Evolutionary conservation across 306 rosid genomes (phyloP), one percentile per base, ranked within the genome.

Genomic region (Casuarina glauca): DNA sequence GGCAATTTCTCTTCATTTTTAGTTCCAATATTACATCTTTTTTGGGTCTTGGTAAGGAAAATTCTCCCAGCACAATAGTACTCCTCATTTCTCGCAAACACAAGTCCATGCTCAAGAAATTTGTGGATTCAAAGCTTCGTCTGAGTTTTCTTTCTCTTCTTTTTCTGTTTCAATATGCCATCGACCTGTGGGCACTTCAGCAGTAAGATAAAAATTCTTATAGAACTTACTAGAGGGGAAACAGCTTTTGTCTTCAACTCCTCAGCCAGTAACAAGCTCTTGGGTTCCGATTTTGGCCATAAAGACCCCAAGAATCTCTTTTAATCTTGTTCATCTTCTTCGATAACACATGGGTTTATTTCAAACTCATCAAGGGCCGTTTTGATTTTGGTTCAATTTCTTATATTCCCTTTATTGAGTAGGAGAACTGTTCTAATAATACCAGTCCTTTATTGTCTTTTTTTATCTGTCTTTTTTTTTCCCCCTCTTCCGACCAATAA

Each of bases 131-230:
- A 60, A 87, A 72, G 80, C 74, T 85, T 78, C 73, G 82, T 66
- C 80, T 58, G 46, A 32, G 51, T 76, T 74, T 39, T 2, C 7
- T 52, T 69, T 52, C 64, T 79, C 77, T 81, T 58, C 68, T 46
- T 41, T 17, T 42, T 42, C 26, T 51, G 52, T 85, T 76, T 54
- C 76, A 20, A 32, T 74, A 76, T 76, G 85, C 82, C 84, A 58
- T 80, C 71, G 80, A 87, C 90, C 84, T 79, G 90, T 87, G 86
- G 88, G 83, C 79, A 70, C 90, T 82, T 78, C 78, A 57, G 73
- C 82, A 76, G 78, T 86, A 74, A 76, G 53, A 55, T 26, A 58
- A 69, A 69, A 44, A 74, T 62, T 70, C 39, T 10, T 53, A 72
- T 43, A 58, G 74, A 67, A 85, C 64, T 51, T 70, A 68, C 71